Base-by-base conservation (phyloP, 1,284 basidiomycete genomes). In the Rhodotorula sp. region DNA sequence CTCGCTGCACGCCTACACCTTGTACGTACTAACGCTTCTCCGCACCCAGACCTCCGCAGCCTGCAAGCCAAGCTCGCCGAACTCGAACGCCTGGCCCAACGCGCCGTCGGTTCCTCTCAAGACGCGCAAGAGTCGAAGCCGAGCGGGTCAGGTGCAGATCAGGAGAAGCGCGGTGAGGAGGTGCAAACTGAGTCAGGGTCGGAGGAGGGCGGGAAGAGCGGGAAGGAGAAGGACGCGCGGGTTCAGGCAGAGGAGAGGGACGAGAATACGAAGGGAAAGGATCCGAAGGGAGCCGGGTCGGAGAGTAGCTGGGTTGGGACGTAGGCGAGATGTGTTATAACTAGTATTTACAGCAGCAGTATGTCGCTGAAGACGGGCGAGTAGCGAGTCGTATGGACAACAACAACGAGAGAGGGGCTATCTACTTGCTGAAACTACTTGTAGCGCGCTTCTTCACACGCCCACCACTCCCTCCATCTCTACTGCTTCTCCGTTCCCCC, bases 401-500 rank as follows among this genome's bases (percentile, higher is more conserved):
- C 47, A 50, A 50, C 47, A 48, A 48, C 47, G n/a, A 48, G 47
- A 18, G 55, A 15, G 34, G 34, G 37, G 8, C 11, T 30, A 24
- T 44, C 37, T 24, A 16, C 24, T 34, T 34, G 34, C 34, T 34
- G 34, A 16, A 2, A 10, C 15, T 28, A 5, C 13, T 56, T 4
- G n/a, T 18, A 4, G 31, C 13, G 2, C n/a, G 53, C 26, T 20
- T 26, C 30, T 31, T 18, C 16, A 37, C n/a, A 28, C 58, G 56
- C 15, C 62, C n/a, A 52, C 47, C 8, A 58, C 44, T 5, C 64
- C 65, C 18, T 54, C 64, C 64, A 66, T 61, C 44, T 70, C 60
- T 6, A 59, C 40, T 22, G 55, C 68, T 26, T 62, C 61, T 8
- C 61, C 59, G 15, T 11, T n/a, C 11, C 62, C 62, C 9, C 67